Base-by-base conservation (phyloP, 2,329 filamentous ascomycete species). In the Dothideomycetes sp. region DNA sequence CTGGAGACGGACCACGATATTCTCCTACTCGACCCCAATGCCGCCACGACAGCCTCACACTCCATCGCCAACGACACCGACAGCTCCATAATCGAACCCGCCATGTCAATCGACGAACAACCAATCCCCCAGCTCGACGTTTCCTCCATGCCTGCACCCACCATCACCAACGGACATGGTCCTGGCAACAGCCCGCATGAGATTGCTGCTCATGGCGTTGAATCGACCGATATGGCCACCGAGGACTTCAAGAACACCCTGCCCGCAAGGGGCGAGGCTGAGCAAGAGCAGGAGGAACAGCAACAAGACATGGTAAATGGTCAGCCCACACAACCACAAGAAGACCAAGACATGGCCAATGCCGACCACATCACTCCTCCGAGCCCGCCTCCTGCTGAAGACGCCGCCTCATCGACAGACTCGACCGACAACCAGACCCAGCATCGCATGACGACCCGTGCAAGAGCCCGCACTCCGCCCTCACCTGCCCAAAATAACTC, bases 401-500 rank as follows among this genome's bases (percentile, higher is more conserved):
- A 27, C 12, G 7, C 22, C 7, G 29, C 41, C 1, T 43, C 41
- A 3, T 36, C 41, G 7, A 36, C 32, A 24, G 34, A 33, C 19
- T 43, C 41, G 10, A 32, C 36, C 15, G 38, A 40, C 17, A 34
- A 8, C 4, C 22, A 35, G 7, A 40, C 19, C n/a, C 42, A 64
- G 19, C 69, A 67, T 53, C 65, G 68, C 34, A 75, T 75, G 70
- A 72, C 70, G 10, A 75, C 71, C 3, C 64, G 71, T 37, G 66
- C 67, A 15, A 64, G 69, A 48, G 69, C 70, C 29, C 65, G 71
- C 46, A 66, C 63, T 33, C 57, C 57, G 24, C 60, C 46, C 49
- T 61, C 49, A 41, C 56, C 36, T 45, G 50, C 10, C 46, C 29
- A 56, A 42, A 48, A 18, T 37, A 34, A 33, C 36, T 43, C 29